These are phyloP conservation scores for Dryadomyces sulphureus DNA, from an alignment of 2,329 filamentous ascomycete species.

Conservation along the genomic window DNA sequence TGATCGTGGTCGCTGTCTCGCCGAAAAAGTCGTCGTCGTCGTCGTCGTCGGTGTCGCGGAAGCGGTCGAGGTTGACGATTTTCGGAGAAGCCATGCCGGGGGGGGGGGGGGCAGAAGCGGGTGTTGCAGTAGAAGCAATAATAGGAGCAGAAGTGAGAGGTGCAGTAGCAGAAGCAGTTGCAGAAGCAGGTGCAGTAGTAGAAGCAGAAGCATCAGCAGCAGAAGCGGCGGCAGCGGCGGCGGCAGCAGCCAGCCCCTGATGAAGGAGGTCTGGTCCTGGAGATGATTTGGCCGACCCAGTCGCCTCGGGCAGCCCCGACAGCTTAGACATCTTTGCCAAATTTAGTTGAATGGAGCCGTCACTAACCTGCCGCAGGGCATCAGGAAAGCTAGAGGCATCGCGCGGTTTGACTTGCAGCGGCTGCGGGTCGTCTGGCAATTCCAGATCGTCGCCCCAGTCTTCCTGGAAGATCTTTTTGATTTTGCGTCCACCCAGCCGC, in stretches of 20 bases:
- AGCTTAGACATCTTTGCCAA: too few species aligned
- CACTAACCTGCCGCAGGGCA: constrained; percentile 50
- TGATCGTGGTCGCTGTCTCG: constrained; percentile 52
- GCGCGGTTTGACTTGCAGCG: constrained; percentile 49
- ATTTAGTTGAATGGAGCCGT: constrained; percentile 36
- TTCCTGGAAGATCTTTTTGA: constrained; percentile 58
- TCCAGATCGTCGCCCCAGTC: constrained; percentile 74
- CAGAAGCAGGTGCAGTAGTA: constrained; percentile 8
- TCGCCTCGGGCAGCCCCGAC: too few species aligned
- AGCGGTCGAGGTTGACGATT: constrained; percentile 43
- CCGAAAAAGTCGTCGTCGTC: constrained; percentile 50
- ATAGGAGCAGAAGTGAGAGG: too few species aligned
- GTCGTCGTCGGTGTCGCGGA: constrained; percentile 45
- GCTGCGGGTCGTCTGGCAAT: constrained; percentile 42
- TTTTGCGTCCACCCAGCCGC: constrained; percentile 61
- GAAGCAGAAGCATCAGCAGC: constrained; percentile 7
- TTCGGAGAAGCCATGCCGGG: background rate
- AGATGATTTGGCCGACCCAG: constrained; percentile 13
- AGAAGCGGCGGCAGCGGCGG: background rate
- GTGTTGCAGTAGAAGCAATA: too few species aligned
- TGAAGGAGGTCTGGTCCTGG: constrained; percentile 15
- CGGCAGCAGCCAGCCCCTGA: constrained; percentile 17
- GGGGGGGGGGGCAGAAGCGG: constrained; percentile 16
- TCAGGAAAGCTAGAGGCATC: constrained; percentile 51
- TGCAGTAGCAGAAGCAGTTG: background rate